Evolutionary conservation across 169 alveolate genomes (phyloP), one percentile per base, ranked within the genome.

Genomic region (Plasmodium malariae): DNA sequence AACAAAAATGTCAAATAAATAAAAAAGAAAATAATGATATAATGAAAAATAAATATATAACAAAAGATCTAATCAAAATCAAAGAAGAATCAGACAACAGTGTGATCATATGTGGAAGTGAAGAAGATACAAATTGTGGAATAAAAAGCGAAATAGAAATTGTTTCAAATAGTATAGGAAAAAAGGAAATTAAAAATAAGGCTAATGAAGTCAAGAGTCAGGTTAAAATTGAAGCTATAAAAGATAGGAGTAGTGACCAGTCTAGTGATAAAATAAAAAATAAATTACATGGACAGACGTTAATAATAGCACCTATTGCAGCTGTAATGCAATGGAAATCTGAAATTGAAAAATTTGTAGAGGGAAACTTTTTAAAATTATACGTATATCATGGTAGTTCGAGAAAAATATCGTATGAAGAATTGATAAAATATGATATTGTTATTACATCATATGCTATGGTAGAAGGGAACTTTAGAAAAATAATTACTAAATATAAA

Each of bases 271-370:
- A 3, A 30, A 19, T 12, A 63, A 74, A 74, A 51, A 68, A 32
- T 28, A 32, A 11, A 30, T 26, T 37, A 9, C 74, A 72, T 17
- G 97, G 97, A 0, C 78, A 93, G 40, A 94, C 95, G 17, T 88
- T 94, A 54, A 94, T 94, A 34, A 88, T 94, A 24, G 93, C 95
- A 34, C 97, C 97, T n/a, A 89, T 94, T 4, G 97, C 97, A 43
- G 97, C 97, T 49, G 95, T 93, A 2, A 87, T 93, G 88, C 97
- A 94, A 88, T 94, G 97, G 97, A 90, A 92, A 63, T 93, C 93
- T 28, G 97, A 94, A 59, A 94, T 94, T 14, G 93, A 94, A 60
- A 74, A 93, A 51, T 92, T 92, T 69, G 65, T 93, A 2, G 80
- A 88, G 40, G 94, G 89, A 0, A 95, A 93, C 26, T 72, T 78